phyloP scores from a whole-genome alignment of 1,284 basidiomycete genomes.

The Lentinula novae-zelandiae region DNA sequence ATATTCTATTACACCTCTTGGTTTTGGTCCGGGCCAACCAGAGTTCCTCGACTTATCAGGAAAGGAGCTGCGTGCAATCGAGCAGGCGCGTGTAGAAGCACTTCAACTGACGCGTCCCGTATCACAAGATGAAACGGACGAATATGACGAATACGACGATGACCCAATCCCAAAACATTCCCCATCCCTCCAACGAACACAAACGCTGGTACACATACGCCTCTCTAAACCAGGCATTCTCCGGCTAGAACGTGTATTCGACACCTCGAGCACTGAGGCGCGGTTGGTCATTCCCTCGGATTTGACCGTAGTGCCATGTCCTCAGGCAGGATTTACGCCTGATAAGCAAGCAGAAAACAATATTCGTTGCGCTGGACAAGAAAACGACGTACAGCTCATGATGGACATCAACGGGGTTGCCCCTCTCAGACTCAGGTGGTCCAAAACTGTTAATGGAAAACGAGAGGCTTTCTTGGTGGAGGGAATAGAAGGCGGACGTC shows the following conservation, averaged over 20 bases:
- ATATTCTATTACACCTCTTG: constrained; percentile 77
- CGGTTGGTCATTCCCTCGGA: constrained; percentile 65
- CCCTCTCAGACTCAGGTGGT: constrained; percentile 76
- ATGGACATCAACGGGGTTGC: constrained; percentile 78
- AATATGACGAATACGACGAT: constrained; percentile 60
- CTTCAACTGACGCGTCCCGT: constrained; percentile 44
- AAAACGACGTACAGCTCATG: constrained; percentile 57
- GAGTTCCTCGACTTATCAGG: constrained; percentile 54
- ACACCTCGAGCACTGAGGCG: constrained; percentile 63
- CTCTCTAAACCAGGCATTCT: constrained; percentile 70
- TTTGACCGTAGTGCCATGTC: constrained; percentile 80
- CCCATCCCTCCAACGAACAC: constrained; percentile 26
- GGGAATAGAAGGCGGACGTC: constrained; percentile 68
- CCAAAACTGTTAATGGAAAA: constrained; percentile 59
- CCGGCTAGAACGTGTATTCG: constrained; percentile 69
- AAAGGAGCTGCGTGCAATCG: constrained; percentile 67
- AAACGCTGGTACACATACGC: constrained; percentile 64
- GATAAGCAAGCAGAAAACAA: constrained; percentile 40
- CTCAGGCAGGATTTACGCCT: constrained; percentile 63
- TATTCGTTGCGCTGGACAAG: constrained; percentile 70
- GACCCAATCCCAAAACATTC: constrained; percentile 44
- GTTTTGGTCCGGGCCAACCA: constrained; percentile 43
- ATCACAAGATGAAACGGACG: constrained; percentile 41
- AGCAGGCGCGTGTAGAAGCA: constrained; percentile 50
- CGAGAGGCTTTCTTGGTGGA: constrained; percentile 74